Evolutionary conservation across 1,139 yeast species (phyloP), one percentile per base, ranked within the genome.

Genomic region (Yamadazyma siamensis): DNA sequence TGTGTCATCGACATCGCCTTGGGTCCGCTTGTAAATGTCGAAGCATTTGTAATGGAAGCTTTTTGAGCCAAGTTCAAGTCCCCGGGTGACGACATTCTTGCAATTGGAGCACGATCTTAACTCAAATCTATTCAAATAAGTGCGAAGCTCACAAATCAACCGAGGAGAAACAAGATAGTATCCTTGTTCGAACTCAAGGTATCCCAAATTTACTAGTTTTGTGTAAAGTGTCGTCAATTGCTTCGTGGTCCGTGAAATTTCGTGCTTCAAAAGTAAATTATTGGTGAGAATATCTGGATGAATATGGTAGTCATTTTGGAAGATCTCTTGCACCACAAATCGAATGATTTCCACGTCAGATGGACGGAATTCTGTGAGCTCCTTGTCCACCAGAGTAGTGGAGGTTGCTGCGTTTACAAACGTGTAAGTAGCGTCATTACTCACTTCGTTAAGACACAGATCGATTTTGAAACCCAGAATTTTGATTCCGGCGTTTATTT

Each of bases 31-130:
- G 37, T 49, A 59, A 11, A 66, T 56, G 32, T 61, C 73, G 30
- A 59, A 59, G 49, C 88, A 79, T 31, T 54, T 55, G 27, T 54
- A 50, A 48, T 80, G 87, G 46, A 75, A 72, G 14, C 72, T 67
- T 1, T 43, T 48, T 13, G 55, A 56, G 0, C 49, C 38, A 42
- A 75, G 67, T 23, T 58, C 58, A 4, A 56, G 43, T 0, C 88
- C 88, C 28, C 67, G 39, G 0, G 85, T 79, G 5, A 77, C 74
- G 10, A 79, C 54, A 21, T 70, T 75, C n/a, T 59, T 54, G 50
- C 88, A 81, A 13, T 73, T 77, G 16, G 45, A 41, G 45, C 89
- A 81, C 8, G 47, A 21, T 5, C 63, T 50, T 1, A 79, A 47
- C 15, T 65, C 59, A 2, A 77, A 80, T 19, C 55, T 54, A 4